Evolutionary conservation across 768 basidiomycete species (phyloP), one percentile per base, ranked within the genome.

Genomic region (Mycena belliarum): DNA sequence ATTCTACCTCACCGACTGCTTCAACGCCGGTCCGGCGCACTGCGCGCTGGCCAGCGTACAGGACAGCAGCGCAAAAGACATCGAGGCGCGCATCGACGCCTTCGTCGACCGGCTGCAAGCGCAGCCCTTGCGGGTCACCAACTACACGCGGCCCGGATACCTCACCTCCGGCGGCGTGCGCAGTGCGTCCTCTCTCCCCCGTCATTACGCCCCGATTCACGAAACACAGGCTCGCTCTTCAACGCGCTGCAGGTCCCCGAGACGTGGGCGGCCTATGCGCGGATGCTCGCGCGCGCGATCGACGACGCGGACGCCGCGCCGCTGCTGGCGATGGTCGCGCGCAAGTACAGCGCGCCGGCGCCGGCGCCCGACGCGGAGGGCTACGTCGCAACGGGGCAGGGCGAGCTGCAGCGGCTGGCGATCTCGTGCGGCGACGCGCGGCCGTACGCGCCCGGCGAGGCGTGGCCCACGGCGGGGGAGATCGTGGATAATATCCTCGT

Each of bases 381-480:
- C 12, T 59, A 56, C 32, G 32, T 46, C 9, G 49, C 59, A 21
- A 59, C 58, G 18, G 54, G 62, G 14, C 62, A 63, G 28, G 54
- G 25, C 1, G 57, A 33, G 46, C 51, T 63, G 14, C 21, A 25
- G 18, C 57, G 62, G 1, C 51, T 63, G 11, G 58, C 62, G 0
- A 63, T 63, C 15, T 63, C 58, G 33, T 63, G 62, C 32, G 62
- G 62, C 3, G 62, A 63, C 10, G 62, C 54, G 8, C 54, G 35
- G 1, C 47, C 58, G 23, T 52, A 59, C 37, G 11, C 1, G 43
- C 4, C 3, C 14, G 57, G 35, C 4, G 58, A 63, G 42, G 23
- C n/a, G 25, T 44, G 48, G 51, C 62, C 62, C 2, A 63, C 58
- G 18, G 62, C 62, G 12, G 62, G 42, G 10, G 55, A 47, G 11